Percentiles rank a stretch among this genome's conserved stretches.
These are phyloP conservation scores for Steccherinum ochraceum DNA, from an alignment of 768 basidiomycete species.

Conservation along the genomic window DNA sequence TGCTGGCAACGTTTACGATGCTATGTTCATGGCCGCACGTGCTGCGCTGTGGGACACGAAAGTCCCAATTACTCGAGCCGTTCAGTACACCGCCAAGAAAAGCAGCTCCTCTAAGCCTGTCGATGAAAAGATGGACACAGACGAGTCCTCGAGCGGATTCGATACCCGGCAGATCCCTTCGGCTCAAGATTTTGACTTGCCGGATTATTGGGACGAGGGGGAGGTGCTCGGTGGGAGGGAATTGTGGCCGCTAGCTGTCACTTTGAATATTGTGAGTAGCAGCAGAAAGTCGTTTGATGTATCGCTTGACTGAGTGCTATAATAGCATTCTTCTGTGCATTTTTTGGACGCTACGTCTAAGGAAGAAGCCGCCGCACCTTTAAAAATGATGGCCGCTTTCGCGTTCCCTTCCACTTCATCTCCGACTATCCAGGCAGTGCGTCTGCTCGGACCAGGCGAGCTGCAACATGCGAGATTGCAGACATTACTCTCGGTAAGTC, in stretches of 20 bases:
- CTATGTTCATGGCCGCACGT: conserved; percentile 71
- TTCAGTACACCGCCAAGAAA: conserved; percentile 57
- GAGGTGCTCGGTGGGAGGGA: conserved; percentile 56
- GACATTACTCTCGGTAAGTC: conserved; percentile 48
- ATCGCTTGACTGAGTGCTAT: background rate
- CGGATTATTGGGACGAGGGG: conserved; percentile 86
- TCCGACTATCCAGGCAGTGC: conserved; percentile 53
- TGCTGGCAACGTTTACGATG: conserved; percentile 70
- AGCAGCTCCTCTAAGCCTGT: conserved; percentile 15
- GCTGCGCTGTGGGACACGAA: conserved; percentile 79
- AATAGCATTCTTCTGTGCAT: conserved; percentile 50
- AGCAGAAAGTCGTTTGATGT: background rate
- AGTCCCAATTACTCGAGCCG: conserved; percentile 64
- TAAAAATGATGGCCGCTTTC: conserved; percentile 57
- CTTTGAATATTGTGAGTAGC: conserved; percentile 64
- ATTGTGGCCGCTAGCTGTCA: conserved; percentile 70
- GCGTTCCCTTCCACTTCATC: conserved; percentile 40
- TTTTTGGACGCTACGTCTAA: conserved; percentile 68
- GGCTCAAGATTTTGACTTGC: conserved; percentile 79
- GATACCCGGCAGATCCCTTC: conserved; percentile 43
- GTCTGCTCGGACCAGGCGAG: conserved; percentile 58
- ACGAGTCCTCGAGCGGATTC: conserved; percentile 41
- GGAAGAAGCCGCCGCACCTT: conserved; percentile 65
- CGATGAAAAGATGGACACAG: conserved; percentile 53
- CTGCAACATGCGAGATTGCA: conserved; percentile 41